Percentiles rank a stretch among this genome's conserved stretches.
Conservation (phyloP, 345 rosid genomes). For the Ailanthus altissimus region DNA sequence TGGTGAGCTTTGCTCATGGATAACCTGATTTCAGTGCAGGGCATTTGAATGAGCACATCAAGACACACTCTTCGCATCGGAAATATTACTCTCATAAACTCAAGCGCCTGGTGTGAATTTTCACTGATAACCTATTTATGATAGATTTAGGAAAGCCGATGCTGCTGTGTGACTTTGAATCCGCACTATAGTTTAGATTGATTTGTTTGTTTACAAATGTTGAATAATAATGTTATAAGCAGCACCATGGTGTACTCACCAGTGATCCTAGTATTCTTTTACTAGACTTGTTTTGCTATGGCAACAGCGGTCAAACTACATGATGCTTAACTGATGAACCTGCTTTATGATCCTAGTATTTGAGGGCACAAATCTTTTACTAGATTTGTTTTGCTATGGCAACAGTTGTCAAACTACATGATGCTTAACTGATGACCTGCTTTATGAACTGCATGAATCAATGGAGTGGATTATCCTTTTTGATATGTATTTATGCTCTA, state of each 20-base stretch:
- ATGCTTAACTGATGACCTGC: background rate
- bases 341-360: background rate
- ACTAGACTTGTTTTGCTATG: background rate
- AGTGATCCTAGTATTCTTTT: background rate
- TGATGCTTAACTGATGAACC: background rate
- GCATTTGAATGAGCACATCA: slow-evolving; percentile 68
- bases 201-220: background rate
- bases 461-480: background rate
- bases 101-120: slow-evolving; percentile 54
- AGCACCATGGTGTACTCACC: background rate
- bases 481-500: background rate
- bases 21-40: slow-evolving; percentile 54
- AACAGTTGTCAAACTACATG: background rate
- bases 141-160: background rate
- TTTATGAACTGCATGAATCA: background rate
- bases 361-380: background rate
- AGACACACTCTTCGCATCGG: slow-evolving; percentile 44
- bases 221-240: background rate
- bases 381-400: background rate
- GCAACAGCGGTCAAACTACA: background rate
- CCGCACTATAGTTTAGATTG: background rate
- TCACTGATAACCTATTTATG: background rate
- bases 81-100: slow-evolving; percentile 72
- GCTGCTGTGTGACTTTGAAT: background rate
- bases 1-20: slow-evolving; percentile 18